These are phyloP conservation scores for Cytospora chrysosperma DNA, from an alignment of 2,329 filamentous ascomycete species.

Conservation along the genomic window DNA sequence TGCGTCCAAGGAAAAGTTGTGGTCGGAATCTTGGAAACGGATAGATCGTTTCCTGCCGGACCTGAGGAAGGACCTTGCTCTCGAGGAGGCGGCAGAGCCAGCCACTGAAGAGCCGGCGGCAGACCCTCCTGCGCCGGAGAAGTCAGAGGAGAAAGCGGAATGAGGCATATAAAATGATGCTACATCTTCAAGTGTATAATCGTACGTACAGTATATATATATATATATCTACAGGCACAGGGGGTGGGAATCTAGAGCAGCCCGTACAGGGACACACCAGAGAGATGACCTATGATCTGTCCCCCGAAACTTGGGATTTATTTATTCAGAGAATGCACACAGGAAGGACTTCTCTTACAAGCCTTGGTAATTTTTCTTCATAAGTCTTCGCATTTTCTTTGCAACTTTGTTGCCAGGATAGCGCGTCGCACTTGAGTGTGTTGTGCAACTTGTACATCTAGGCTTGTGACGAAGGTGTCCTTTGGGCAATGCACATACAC, in stretches of 20 bases:
- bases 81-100: conserved; percentile 43
- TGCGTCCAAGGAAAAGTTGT: conserved; percentile 54
- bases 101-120: neutral
- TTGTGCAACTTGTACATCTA: too few species aligned
- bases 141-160: conserved; percentile 9
- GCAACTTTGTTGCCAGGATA: too few species aligned
- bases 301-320: neutral
- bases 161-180: conserved; percentile 8
- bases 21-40: conserved; percentile 63
- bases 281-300: neutral
- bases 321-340: neutral
- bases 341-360: too few species aligned
- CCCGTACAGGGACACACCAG: neutral
- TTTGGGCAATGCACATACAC: too few species aligned
- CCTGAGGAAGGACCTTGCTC: conserved; percentile 53
- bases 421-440: too few species aligned
- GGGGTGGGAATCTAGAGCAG: conserved; percentile 7
- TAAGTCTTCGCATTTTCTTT: too few species aligned
- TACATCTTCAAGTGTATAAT: neutral
- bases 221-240: conserved; percentile 8
- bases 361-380: too few species aligned
- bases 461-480: too few species aligned
- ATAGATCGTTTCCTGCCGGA: conserved; percentile 66
- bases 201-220: neutral
- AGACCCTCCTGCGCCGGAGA: conserved; percentile 10